Conservation (phyloP, 345 rosid species). For the Viola odorata region DNA sequence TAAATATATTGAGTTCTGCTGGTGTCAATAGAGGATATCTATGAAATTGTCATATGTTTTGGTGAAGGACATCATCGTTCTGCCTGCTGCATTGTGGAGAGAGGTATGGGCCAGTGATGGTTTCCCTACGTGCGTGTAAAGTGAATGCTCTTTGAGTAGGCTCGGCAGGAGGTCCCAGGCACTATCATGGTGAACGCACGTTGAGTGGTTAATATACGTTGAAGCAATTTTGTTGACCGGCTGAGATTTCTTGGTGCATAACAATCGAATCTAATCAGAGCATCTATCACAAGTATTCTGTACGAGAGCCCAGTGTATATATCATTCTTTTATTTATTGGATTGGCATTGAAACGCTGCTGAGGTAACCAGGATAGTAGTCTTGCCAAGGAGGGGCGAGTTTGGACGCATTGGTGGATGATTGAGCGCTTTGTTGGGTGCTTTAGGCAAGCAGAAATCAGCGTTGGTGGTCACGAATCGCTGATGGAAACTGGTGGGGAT, state of each 20-base stretch:
- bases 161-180: too few species aligned
- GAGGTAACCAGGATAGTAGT: background rate
- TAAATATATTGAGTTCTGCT: slow-evolving; percentile 3
- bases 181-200: background rate
- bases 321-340: slow-evolving; percentile 25
- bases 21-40: background rate
- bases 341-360: background rate
- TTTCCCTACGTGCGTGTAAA: too few species aligned
- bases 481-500: background rate
- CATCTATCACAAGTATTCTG: background rate
- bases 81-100: background rate
- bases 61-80: background rate
- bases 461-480: background rate
- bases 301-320: slow-evolving; percentile 10
- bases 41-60: background rate
- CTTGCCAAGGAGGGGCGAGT: background rate
- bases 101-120: background rate
- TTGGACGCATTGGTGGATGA: background rate
- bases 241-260: background rate
- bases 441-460: background rate
- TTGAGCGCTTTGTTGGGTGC: slow-evolving; percentile 5
- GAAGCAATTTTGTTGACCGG: background rate
- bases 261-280: background rate
- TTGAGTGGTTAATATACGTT: background rate
- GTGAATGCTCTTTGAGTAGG: too few species aligned